phyloP scores from a whole-genome alignment of 805 yeast species.

The Yamadazyma kitorensis region DNA sequence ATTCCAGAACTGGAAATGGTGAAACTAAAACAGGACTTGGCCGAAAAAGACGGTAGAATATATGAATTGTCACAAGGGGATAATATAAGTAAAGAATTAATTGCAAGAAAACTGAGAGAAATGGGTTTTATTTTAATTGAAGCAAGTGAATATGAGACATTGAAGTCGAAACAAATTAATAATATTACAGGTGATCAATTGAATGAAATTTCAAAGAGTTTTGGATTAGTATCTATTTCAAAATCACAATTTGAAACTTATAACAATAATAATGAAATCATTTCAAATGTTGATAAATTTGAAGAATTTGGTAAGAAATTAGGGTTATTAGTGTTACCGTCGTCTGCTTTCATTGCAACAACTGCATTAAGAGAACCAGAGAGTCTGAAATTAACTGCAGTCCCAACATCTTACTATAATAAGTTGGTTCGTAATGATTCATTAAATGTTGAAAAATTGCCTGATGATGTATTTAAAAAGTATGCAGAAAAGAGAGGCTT shows the following conservation, averaged over 20 bases:
- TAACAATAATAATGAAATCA: conserved; percentile 12
- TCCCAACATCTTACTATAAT: conserved; percentile 64
- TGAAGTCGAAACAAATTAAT: conserved; percentile 18
- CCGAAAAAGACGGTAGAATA: conserved; percentile 30
- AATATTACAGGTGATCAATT: conserved; percentile 14
- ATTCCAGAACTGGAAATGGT: conserved; percentile 27
- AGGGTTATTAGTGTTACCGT: conserved; percentile 57
- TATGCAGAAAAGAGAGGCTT: conserved; percentile 53
- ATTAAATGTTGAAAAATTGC: conserved; percentile 42
- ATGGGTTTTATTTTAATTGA: conserved; percentile 31
- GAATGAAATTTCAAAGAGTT: conserved; percentile 33
- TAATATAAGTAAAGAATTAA: conserved; percentile 20
- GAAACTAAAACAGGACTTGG: conserved; percentile 22
- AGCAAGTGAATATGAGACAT: conserved; percentile 25
- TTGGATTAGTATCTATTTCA: conserved; percentile 28
- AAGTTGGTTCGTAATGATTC: conserved; percentile 48
- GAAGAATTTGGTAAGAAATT: conserved; percentile 39
- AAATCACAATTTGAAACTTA: conserved; percentile 12
- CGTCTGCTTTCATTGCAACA: conserved; percentile 59
- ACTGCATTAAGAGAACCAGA: conserved; percentile 57
- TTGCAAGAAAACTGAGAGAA: conserved; percentile 24
- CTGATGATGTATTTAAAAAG: conserved; percentile 42
- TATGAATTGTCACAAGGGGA: conserved; percentile 12
- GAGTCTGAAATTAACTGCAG: conserved; percentile 52
- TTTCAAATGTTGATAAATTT: conserved; percentile 23